Base-by-base conservation (phyloP, 208 protist species). In the Trypanosomatidae sp. region DNA sequence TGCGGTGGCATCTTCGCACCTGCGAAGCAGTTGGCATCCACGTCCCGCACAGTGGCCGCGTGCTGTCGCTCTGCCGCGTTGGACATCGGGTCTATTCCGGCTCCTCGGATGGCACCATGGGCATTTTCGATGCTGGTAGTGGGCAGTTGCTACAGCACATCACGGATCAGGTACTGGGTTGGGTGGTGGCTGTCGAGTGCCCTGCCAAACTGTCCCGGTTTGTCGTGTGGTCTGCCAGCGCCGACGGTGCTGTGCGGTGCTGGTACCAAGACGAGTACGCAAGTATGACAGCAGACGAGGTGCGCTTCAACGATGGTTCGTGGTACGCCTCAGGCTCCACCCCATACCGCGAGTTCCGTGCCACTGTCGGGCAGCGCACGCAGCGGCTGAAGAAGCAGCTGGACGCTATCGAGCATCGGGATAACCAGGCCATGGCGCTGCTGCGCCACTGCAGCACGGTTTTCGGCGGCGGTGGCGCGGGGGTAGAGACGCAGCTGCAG, bases 251-350 rank as follows among this genome's bases (percentile, higher is more conserved):
- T 3, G 82, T 96, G 64, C 89, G 87, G 33, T 96, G 92, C 73
- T 96, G 92, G 90, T 91, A 94, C 66, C 92, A 96, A 25, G 92
- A 96, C 76, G 92, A 96, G 76, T 92, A 88, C 74, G 73, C 75
- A 13, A 53, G 46, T 39, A 77, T 92, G 67, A 84, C 80, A 13
- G 78, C 81, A 25, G 92, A 96, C 68, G 80, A 88, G 46, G 79
- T 83, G 52, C 79, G 79, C n/a, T 85, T 97, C 64, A 69, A 86
- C 65, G 92, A 95, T 12, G 36, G 62, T 28, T 80, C 82, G 71
- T 97, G 92, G 92, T 95, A 94, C 70, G 49, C 66, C 28, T 88
- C 83, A 1, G 86, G 87, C 41, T 93, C 89, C 3, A 90, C 92
- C 28, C 89, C 92, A 33, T 95, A 95, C 76, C 83, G 83, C 50